Evolutionary conservation across 2,329 filamentous ascomycete species (phyloP), one percentile per base, ranked within the genome.

Genomic region (Claviceps spartinae): DNA sequence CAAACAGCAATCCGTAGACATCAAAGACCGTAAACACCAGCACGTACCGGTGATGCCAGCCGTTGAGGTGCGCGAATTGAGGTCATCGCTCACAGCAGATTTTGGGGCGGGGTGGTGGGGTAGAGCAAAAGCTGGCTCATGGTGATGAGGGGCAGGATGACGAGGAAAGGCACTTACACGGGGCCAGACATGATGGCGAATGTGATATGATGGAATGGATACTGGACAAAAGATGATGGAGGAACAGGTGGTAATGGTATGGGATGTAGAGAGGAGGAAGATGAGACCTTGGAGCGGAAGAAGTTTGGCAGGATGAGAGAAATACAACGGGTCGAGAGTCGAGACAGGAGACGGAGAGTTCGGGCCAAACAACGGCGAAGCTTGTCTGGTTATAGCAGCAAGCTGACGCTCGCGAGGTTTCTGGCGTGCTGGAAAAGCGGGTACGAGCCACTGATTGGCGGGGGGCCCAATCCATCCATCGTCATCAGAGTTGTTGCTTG

Each of bases 161-260:
- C 14, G 36, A 48, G 20, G 36, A 40, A 51, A 47, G 18, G 41
- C 52, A 82, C 81, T 83, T 79, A 84, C 81, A 81, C 79, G 71
- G 81, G 70, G 68, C 77, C 77, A 76, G 78, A 81, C 78, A 82
- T 81, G 70, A 70, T 77, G 70, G 52, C 45, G 49, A 50, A 37
- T 20, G 44, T 41, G 36, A 22, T 52, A 24, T 47, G 36, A 18
- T 46, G 41, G n/a, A 8, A 49, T 43, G 11, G 44, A 50, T 51
- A n/a, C 24, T 16, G 14, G 22, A 16, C 49, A 40, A 48, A 44
- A 49, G 49, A 26, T 48, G 36, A 24, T 48, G 48, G 5, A 20
- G 4, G 26, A 34, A 55, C 36, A 16, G 49, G 18, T 55, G 22
- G 55, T 46, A 30, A 30, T 48, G 38, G 57, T 57, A 47, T 54